Percentiles rank a stretch among this genome's conserved stretches.
phyloP scores from a whole-genome alignment of 495 filamentous ascomycete species.

The Oleoguttula mirabilis region DNA sequence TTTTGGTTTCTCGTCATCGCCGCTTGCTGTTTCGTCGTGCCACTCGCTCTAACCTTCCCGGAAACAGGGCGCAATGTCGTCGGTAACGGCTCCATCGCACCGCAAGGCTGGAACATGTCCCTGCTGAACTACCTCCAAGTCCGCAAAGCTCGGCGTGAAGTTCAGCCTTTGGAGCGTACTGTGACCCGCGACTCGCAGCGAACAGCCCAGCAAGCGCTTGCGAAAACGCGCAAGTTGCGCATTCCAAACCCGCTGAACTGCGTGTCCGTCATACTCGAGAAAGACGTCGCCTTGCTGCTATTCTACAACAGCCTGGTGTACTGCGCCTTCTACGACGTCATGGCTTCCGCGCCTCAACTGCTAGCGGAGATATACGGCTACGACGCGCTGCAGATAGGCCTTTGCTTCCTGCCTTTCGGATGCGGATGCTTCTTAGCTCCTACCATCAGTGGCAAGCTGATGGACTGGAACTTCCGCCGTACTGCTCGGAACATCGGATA shows the following conservation, averaged over 20 bases:
- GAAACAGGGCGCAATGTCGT: constrained; percentile 25
- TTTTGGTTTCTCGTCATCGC: constrained; percentile 29
- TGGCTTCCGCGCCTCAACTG: constrained; percentile 46
- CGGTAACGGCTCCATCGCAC: constrained; percentile 30
- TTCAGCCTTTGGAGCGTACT: constrained; percentile 23
- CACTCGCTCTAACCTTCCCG: constrained; percentile 21
- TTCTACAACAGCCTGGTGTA: constrained; percentile 45
- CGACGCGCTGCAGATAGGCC: constrained; percentile 54
- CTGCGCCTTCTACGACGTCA: constrained; percentile 45
- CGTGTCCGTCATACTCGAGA: constrained; percentile 52
- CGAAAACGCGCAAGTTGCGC: constrained; percentile 39
- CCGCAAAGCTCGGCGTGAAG: constrained; percentile 15
- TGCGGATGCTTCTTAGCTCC: constrained; percentile 21
- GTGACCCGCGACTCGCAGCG: constrained; percentile 12
- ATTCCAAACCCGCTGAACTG: constrained; percentile 62
- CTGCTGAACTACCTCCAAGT: constrained; percentile 28
- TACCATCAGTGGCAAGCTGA: constrained; percentile 21
- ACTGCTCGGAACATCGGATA: constrained; percentile 32
- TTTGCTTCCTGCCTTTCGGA: constrained; percentile 37
- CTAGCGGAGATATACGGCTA: constrained; percentile 52
- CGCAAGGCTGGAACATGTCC: constrained; percentile 33
- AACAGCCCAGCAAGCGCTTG: constrained; percentile 22
- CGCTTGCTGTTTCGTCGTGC: constrained; percentile 29
- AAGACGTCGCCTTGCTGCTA: constrained; percentile 50
- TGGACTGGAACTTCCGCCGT: constrained; percentile 34